These are phyloP conservation scores for Trematosphaeria pertusa DNA, from an alignment of 2,329 filamentous ascomycete species.

Conservation along the genomic window DNA sequence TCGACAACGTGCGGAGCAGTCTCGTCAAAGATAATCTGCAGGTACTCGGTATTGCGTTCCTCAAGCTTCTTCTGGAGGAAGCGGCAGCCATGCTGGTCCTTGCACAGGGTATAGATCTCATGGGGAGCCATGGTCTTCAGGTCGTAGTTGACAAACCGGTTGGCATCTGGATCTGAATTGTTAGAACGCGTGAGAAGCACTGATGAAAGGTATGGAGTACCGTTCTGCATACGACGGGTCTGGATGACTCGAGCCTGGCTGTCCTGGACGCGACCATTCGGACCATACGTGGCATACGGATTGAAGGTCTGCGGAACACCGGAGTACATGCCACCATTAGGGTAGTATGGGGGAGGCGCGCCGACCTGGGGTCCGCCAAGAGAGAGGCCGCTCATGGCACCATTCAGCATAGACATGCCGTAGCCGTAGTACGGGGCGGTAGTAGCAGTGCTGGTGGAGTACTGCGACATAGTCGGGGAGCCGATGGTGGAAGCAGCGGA, in stretches of 20 bases:
- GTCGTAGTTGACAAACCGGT: slow-evolving; percentile 82
- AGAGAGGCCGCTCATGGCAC: slow-evolving; percentile 71
- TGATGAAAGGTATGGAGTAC: slow-evolving; percentile 53
- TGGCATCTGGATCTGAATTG: slow-evolving; percentile 54
- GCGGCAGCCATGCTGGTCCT: slow-evolving; percentile 96
- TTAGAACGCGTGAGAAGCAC: slow-evolving; percentile 12
- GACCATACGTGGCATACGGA: slow-evolving; percentile 47
- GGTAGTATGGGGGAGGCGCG: slow-evolving; percentile 31
- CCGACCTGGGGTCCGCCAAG: slow-evolving; percentile 50
- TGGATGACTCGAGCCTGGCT: slow-evolving; percentile 78
- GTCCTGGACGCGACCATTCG: slow-evolving; percentile 66
- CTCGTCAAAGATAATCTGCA: slow-evolving; percentile 93
- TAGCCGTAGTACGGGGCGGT: slow-evolving; percentile 59
- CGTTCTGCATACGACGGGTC: slow-evolving; percentile 76
- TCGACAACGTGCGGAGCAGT: slow-evolving; percentile 94
- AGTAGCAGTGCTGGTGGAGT: slow-evolving; percentile 28
- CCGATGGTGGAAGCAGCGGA: slow-evolving; percentile 29
- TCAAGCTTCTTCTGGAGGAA: slow-evolving; percentile 98
- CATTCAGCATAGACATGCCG: slow-evolving; percentile 68
- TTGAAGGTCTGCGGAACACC: slow-evolving; percentile 24
- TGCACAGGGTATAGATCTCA: slow-evolving; percentile 89
- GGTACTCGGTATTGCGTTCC: slow-evolving; percentile 80
- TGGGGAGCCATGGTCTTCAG: slow-evolving; percentile 77
- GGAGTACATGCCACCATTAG: slow-evolving; percentile 31
- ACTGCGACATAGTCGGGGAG: slow-evolving; percentile 43